phyloP scores from a whole-genome alignment of 2,329 filamentous ascomycete genomes.

The Coniochaeta sp. region DNA sequence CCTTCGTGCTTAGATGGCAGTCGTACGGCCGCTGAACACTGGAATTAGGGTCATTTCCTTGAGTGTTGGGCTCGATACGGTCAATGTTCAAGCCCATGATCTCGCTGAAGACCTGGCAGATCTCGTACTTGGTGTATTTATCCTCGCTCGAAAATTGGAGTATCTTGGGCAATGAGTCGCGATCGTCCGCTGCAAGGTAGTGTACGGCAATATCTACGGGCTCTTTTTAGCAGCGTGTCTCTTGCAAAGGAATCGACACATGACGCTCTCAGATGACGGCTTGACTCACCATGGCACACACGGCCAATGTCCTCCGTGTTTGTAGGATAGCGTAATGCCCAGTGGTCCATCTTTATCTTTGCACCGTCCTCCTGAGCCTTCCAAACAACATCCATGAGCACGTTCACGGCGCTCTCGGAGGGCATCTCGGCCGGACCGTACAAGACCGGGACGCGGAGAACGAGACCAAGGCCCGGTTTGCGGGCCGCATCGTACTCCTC shows the following conservation, averaged over 20 bases:
- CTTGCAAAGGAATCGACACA: slow-evolving; percentile 6
- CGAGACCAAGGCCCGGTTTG: slow-evolving; percentile 50
- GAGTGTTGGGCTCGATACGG: slow-evolving; percentile 59
- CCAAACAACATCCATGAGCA: slow-evolving; percentile 68
- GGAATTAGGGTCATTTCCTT: slow-evolving; percentile 65
- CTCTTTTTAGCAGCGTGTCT: slow-evolving; percentile 5
- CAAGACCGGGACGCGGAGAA: slow-evolving; percentile 74
- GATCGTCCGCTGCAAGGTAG: slow-evolving; percentile 48
- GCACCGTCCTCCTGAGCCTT: slow-evolving; percentile 59
- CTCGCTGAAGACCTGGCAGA: slow-evolving; percentile 69
- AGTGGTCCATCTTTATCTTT: slow-evolving; percentile 75
- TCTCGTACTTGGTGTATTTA: slow-evolving; percentile 81
- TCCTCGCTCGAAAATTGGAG: slow-evolving; percentile 87
- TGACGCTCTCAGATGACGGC: not conserved
- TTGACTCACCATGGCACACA: slow-evolving; percentile 56
- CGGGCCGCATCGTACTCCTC: slow-evolving; percentile 43
- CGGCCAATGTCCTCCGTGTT: slow-evolving; percentile 82
- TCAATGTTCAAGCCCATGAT: slow-evolving; percentile 69
- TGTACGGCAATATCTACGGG: slow-evolving; percentile 65
- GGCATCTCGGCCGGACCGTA: slow-evolving; percentile 69
- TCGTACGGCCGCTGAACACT: slow-evolving; percentile 77
- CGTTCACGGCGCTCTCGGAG: slow-evolving; percentile 75
- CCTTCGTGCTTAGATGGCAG: slow-evolving; percentile 75
- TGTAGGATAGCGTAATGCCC: slow-evolving; percentile 76
- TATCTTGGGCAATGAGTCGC: slow-evolving; percentile 53